Evolutionary conservation across 257 asterid species (phyloP), one percentile per base, ranked within the genome.

Genomic region (Petrea volubilis): DNA sequence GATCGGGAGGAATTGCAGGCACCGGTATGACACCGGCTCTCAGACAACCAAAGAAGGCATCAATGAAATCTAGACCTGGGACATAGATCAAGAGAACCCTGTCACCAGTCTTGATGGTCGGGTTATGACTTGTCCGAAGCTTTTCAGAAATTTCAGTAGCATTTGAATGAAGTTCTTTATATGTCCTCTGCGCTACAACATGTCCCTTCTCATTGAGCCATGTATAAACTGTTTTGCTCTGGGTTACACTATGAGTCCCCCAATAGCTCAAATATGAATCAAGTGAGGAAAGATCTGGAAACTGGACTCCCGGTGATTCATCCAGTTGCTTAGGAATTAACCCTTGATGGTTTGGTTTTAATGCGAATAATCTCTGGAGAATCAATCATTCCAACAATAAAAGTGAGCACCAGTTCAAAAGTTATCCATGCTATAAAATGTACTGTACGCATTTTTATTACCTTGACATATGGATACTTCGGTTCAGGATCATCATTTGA

Each of bases 1-100:
- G 92, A 47, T 88, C 90, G 0, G 96, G 90, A 4, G 90, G 92
- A 29, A 86, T 77, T 4, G 80, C 85, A 0, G 96, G 96, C 47
- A 86, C 92, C 1, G 92, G 92, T 1, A 86, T 27, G 55, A 86
- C 74, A 25, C 86, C 66, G 1, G 96, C 87, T 76, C 90, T 68
- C 67, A 88, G 67, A 70, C 96, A 88, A 21, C 96, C 96, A 1
- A 88, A 86, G 78, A 86, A 88, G 53, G 96, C 86, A 40, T 88
- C 96, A 4, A 88, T 51, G 60, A 88, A 88, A 36, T 86, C 96
- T 5, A 88, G 87, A 24, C 95, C 95, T 8, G 95, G 95, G 28
- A 74, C 53, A 58, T 84, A 81, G 65, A 88, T 78, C 38, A 86
- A 63, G 64, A 88, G 87, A 62, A 84, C 90, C 56, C 89, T 81